Base-by-base conservation (phyloP, 768 basidiomycete genomes). In the Cyclocybe cylindracea region DNA sequence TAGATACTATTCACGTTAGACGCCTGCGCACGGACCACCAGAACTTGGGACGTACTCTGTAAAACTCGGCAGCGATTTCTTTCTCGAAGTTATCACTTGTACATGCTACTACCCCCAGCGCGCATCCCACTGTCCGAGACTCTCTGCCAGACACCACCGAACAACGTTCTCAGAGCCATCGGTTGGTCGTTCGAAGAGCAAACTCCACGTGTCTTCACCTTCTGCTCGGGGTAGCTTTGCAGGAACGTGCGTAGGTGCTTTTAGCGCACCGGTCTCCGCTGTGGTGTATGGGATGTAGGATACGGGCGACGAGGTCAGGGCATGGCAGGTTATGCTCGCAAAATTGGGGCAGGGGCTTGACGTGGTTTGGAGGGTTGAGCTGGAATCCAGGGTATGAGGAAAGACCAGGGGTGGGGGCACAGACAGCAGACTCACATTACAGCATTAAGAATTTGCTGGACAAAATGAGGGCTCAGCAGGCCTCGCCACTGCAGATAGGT, bases 401-500 rank as follows among this genome's bases (percentile, higher is more conserved):
- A 34, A 33, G 39, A 36, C n/a, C n/a, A n/a, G n/a, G n/a, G n/a
- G n/a, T 31, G 14, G 32, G 10, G 39, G 18, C 3, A 14, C 45
- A 37, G 18, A 10, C 34, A 24, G 16, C 19, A 36, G 6, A 68
- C 75, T 49, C 59, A 80, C 84, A 67, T 48, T 5, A 75, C 68
- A 0, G 67, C 62, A 35, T 83, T 74, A 19, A 88, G 60, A 33
- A 87, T 62, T 0, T 68, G 65, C 56, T 79, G 79, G 6, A 86
- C 73, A 56, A 89, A 87, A 1, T 37, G 48, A 0, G 77, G 73
- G 10, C 73, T 60, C 24, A 90, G 64, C 32, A 88, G 66, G 1
- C 89, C 88, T 18, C 59, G 64, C 87, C 87, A 91, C 36, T 75
- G 70, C 3, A 89, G 54, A 51, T 81, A 82, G 7, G 74, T 77